Evolutionary conservation across 2,329 filamentous ascomycete species (phyloP).

Genomic region (Fusarium odoratissimum): DNA sequence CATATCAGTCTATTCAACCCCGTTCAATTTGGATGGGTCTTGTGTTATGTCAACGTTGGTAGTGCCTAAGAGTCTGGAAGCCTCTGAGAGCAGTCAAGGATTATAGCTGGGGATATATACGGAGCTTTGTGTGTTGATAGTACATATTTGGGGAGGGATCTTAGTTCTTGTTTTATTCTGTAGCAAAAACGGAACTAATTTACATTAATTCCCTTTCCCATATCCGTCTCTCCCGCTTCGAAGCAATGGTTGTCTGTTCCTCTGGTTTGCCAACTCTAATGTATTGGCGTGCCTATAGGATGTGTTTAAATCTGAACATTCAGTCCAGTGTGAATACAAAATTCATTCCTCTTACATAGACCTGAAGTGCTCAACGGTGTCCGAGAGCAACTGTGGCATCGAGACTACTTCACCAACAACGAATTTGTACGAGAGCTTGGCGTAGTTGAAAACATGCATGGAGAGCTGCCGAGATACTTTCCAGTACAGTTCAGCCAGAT

Average conservation of each 20-base stretch:
- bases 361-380: not conserved
- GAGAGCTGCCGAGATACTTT: not conserved
- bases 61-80: not conserved
- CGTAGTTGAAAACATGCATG: not conserved
- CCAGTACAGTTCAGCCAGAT: not conserved
- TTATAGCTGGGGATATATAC: not conserved
- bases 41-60: not conserved
- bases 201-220: not conserved
- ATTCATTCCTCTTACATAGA: not conserved
- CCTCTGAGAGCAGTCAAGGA: too few species aligned
- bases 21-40: not conserved
- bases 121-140: too few species aligned
- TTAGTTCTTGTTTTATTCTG: not conserved
- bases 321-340: not conserved
- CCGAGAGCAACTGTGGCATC: not conserved
- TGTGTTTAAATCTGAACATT: not conserved
- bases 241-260: not conserved
- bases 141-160: too few species aligned
- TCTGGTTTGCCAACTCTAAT: not conserved
- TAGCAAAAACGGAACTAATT: not conserved
- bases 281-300: too few species aligned
- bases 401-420: not conserved
- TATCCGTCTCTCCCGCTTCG: too few species aligned
- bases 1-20: not conserved
- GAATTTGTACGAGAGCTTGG: not conserved